Evolutionary conservation across 768 basidiomycete genomes (phyloP).

Genomic region (Rhodotorula graminis): DNA sequence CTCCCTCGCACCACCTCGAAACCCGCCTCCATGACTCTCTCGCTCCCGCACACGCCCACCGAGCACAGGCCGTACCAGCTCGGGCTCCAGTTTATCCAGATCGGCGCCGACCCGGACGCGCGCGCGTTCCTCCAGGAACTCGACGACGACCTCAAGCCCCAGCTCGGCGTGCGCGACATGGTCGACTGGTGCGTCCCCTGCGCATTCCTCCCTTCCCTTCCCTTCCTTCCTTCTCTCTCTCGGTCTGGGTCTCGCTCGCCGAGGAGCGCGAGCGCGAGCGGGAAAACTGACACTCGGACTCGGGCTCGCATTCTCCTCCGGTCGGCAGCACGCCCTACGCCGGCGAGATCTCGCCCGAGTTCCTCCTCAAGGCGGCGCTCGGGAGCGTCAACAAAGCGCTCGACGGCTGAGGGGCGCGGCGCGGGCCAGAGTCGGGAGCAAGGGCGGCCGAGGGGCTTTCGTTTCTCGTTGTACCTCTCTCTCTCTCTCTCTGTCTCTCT

Average conservation of each 20-base stretch:
- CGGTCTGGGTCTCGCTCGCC: too few relatives aligned
- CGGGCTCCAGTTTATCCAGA: constrained; percentile 40
- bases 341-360: constrained; percentile 16
- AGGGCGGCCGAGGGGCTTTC: too few relatives aligned
- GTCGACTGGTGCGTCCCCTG: constrained; percentile 11
- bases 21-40: too few relatives aligned
- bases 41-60: too few relatives aligned
- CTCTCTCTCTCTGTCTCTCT: too few relatives aligned
- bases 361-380: constrained; percentile 21
- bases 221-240: too few relatives aligned
- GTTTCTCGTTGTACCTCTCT: not conserved
- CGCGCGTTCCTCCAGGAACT: constrained; percentile 26
- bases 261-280: too few relatives aligned
- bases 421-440: too few relatives aligned
- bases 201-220: too few relatives aligned
- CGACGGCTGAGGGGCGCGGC: not conserved
- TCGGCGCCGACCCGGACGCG: constrained; percentile 38
- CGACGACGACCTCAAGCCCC: constrained; percentile 37
- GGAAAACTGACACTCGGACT: too few relatives aligned
- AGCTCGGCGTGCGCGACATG: constrained; percentile 34
- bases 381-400: constrained; percentile 16
- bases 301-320: not conserved
- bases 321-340: constrained; percentile 6
- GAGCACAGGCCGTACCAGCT: constrained; percentile 36
- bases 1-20: too few relatives aligned